A percentile compares a stretch with the other conserved stretches of the same genome.
phyloP scores from a whole-genome alignment of 768 basidiomycete genomes.

The Suillus cothurnatus region DNA sequence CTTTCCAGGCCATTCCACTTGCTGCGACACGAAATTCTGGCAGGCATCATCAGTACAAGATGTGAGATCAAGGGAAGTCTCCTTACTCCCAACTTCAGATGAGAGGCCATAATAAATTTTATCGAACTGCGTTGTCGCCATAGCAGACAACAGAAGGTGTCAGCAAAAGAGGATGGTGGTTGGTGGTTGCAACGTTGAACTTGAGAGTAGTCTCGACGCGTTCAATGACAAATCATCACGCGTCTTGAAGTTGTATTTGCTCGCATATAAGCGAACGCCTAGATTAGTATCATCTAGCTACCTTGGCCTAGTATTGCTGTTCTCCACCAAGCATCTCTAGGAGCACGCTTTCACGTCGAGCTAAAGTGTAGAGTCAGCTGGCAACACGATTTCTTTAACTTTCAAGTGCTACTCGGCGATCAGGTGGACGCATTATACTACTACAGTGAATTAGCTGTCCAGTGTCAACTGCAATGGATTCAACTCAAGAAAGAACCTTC shows the following conservation, averaged over 20 bases:
- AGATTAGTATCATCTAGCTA: background rate
- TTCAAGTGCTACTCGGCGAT: background rate
- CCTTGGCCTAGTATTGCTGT: background rate
- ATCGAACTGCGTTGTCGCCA: slow-evolving; percentile 84
- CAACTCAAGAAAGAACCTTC: slow-evolving; percentile 75
- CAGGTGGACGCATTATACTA: background rate
- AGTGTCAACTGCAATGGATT: slow-evolving; percentile 27
- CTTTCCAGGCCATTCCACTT: slow-evolving; percentile 96
- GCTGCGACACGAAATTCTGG: slow-evolving; percentile 85
- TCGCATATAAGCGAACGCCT: background rate
- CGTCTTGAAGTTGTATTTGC: slow-evolving; percentile 4
- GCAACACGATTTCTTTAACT: background rate
- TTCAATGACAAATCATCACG: slow-evolving; percentile 29
- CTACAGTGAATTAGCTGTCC: background rate
- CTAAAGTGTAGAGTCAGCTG: background rate
- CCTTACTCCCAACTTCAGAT: slow-evolving; percentile 82
- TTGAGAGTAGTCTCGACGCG: slow-evolving; percentile 39
- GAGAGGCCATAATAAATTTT: slow-evolving; percentile 76
- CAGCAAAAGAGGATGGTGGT: slow-evolving; percentile 15
- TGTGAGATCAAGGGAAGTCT: background rate
- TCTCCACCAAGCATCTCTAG: background rate
- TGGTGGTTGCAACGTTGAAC: slow-evolving; percentile 14
- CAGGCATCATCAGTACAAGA: slow-evolving; percentile 15
- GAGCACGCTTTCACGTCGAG: background rate
- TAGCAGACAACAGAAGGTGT: slow-evolving; percentile 18